Evolutionary conservation across 257 asterid species (phyloP), one percentile per base, ranked within the genome.

Genomic region (Rauvolfia tetraphylla): DNA sequence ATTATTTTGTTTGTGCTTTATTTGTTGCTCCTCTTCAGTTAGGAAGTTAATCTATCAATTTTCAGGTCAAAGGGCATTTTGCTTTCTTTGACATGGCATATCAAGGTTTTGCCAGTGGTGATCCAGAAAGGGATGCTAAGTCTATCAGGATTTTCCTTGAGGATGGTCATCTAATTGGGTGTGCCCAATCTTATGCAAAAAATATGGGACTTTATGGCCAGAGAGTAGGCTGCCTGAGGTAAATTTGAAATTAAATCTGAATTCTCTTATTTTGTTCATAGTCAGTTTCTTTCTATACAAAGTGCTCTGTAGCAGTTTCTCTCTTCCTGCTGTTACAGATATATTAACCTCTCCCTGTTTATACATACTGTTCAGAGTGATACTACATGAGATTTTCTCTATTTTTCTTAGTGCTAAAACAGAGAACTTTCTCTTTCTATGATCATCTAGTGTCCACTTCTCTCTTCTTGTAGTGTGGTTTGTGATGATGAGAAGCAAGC

Each of bases 181-280:
- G 99, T 84, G 88, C 98, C 23, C 99, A 95, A 70, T 95, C 99
- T 18, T 95, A 93, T 80, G 99, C 99, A 58, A 95, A 95, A 87
- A 95, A 95, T 81, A 95, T 95, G 99, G 99, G 99, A 79, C 96
- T 95, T 68, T 95, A 95, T 74, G 98, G 98, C 49, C 98, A 95
- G 88, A 89, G 99, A 88, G 93, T 93, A 49, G 98, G 99, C 76
- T 95, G 98, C 85, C 89, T 95, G 72, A 95, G 98, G 98, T 91
- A 79, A 75, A 68, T 59, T 51, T 80, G 56, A 78, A 13, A 22
- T 39, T 18, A 3, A 18, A 41, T 70, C 70, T 57, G 25, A 18
- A 29, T 53, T 49, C 34, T 56, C 31, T 58, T 27, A 33, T 17
- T 51, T 51, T 56, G n/a, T 34, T 14, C 22, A 53, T 22, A 46